Evolutionary conservation across 768 basidiomycete genomes (phyloP).

Genomic region (Leucosporidium scottii): DNA sequence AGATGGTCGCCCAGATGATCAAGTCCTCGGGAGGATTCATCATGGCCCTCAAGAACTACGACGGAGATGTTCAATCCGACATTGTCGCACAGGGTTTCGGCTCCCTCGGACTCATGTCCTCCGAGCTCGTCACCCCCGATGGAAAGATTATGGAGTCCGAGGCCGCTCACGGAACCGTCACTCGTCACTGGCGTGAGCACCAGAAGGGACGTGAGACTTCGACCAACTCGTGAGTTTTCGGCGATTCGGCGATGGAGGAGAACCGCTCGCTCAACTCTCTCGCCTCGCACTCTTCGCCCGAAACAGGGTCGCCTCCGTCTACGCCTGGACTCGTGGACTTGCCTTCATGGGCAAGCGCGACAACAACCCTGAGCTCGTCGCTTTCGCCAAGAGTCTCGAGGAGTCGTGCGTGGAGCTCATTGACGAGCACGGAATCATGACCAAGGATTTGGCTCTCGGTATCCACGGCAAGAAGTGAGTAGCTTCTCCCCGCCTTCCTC

Average conservation of each 20-base stretch:
- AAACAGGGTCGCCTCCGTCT: conserved; percentile 75
- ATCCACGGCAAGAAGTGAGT: conserved; percentile 17
- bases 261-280: too few relatives aligned
- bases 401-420: conserved; percentile 83
- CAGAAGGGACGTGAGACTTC: conserved; percentile 97
- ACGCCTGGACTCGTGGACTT: conserved; percentile 95
- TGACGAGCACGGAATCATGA: conserved; percentile 85
- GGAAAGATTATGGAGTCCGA: conserved; percentile 88
- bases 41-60: conserved; percentile 63
- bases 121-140: conserved; percentile 79
- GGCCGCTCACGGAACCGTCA: conserved; percentile 73
- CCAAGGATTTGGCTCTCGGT: conserved; percentile 49
- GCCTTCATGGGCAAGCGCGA: conserved; percentile 90
- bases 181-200: conserved; percentile 87
- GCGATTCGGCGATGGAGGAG: too few relatives aligned
- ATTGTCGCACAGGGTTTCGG: conserved; percentile 96
- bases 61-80: conserved; percentile 61
- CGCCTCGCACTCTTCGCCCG: too few relatives aligned
- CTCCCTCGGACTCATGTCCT: conserved; percentile 95
- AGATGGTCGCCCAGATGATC: conserved; percentile 95
- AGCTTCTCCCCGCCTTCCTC: background rate
- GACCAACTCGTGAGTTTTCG: conserved; percentile 63
- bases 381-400: conserved; percentile 76
- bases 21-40: conserved; percentile 91
- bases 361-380: conserved; percentile 61